Conservation (phyloP, 1,284 basidiomycete genomes). For the Agaricales sp. region DNA sequence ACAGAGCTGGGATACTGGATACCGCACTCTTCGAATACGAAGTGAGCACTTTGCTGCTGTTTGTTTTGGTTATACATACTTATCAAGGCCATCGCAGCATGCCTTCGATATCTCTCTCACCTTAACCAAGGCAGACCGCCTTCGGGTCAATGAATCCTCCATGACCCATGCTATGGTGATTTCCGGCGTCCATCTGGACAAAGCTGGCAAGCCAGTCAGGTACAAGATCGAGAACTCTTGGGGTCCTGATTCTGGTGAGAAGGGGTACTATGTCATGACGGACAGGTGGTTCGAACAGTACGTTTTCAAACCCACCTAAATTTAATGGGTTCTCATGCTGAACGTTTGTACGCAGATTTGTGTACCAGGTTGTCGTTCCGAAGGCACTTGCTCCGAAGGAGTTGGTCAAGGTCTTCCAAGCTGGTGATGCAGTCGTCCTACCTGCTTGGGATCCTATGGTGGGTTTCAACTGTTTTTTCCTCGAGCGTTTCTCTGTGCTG, state of each 20-base stretch:
- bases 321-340: not conserved
- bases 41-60: constrained; percentile 24
- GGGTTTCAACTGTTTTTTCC: no score
- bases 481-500: not conserved
- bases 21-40: constrained; percentile 75
- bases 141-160: constrained; percentile 72
- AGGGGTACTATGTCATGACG: constrained; percentile 91
- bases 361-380: constrained; percentile 85
- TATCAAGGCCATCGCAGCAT: constrained; percentile 22
- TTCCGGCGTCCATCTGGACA: constrained; percentile 82
- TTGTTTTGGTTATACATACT: constrained; percentile 4
- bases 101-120: constrained; percentile 49
- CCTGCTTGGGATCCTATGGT: constrained; percentile 92
- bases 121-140: constrained; percentile 78
- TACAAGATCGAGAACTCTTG: constrained; percentile 97
- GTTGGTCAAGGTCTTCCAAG: constrained; percentile 73
- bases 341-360: constrained; percentile 40
- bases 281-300: constrained; percentile 88
- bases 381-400: constrained; percentile 71
- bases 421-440: constrained; percentile 50
- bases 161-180: constrained; percentile 97
- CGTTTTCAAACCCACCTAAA: constrained; percentile 30
- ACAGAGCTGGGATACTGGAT: constrained; percentile 79
- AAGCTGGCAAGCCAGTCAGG: constrained; percentile 63
- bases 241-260: constrained; percentile 73